Conservation (phyloP, 1,139 yeast genomes). For the Geotrichum carabidarum region DNA sequence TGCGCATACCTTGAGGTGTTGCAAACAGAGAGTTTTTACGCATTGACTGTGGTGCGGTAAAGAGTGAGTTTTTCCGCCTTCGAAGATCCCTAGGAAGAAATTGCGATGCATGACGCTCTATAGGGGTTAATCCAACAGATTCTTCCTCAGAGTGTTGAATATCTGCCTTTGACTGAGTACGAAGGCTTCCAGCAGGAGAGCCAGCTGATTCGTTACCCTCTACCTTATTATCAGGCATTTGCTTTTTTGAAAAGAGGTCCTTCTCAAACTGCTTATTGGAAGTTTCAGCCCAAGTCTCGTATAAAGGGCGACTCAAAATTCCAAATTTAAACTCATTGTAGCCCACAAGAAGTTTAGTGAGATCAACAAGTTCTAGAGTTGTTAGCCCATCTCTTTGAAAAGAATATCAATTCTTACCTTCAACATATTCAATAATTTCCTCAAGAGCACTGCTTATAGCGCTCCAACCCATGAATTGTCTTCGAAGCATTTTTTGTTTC, state of each 20-base stretch:
- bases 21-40: background rate
- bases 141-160: no score
- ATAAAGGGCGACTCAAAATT: conserved; percentile 45
- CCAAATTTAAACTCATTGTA: conserved; percentile 48
- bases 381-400: background rate
- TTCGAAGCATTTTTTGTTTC: conserved; percentile 32
- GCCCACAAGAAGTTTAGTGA: conserved; percentile 45
- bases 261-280: background rate
- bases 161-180: no score
- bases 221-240: no score
- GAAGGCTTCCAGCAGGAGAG: no score
- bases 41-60: background rate
- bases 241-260: background rate
- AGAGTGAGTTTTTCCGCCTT: background rate
- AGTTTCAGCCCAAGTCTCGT: conserved; percentile 42
- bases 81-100: background rate
- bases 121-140: no score
- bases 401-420: conserved; percentile 21
- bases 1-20: background rate
- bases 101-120: no score
- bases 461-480: conserved; percentile 47
- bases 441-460: conserved; percentile 48
- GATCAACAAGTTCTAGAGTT: conserved; percentile 37
- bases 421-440: conserved; percentile 47
- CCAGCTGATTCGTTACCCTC: no score